Conservation (phyloP, 805 yeast species). For the Candida cerambycidarum region DNA sequence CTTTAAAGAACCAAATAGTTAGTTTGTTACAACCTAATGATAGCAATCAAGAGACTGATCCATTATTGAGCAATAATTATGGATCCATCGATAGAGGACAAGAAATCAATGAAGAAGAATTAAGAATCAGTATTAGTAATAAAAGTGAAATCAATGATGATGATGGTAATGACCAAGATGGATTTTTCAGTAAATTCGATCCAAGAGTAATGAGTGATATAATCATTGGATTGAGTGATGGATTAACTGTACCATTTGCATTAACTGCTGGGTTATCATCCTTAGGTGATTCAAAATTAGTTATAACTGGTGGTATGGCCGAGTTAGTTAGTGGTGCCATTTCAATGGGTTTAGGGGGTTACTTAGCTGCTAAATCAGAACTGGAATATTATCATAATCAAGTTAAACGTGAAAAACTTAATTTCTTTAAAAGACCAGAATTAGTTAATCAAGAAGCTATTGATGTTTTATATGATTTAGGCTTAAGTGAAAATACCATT, state of each 20-base stretch:
- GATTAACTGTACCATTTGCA: slow-evolving; percentile 98
- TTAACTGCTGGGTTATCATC: slow-evolving; percentile 94
- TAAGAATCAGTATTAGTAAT: slow-evolving; percentile 21
- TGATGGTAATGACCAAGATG: slow-evolving; percentile 21
- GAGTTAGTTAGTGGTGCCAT: slow-evolving; percentile 96
- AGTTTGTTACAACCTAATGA: slow-evolving; percentile 23
- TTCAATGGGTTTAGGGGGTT: slow-evolving; percentile 98
- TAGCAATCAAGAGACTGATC: slow-evolving; percentile 32
- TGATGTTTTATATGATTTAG: slow-evolving; percentile 75
- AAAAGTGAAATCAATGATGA: slow-evolving; percentile 23
- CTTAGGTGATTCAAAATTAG: slow-evolving; percentile 84
- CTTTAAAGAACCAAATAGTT: slow-evolving; percentile 36
- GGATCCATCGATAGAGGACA: slow-evolving; percentile 42
- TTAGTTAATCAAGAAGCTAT: slow-evolving; percentile 73
- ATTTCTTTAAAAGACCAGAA: slow-evolving; percentile 64
- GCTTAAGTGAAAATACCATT: slow-evolving; percentile 70
- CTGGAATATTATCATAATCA: slow-evolving; percentile 70
- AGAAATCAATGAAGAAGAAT: slow-evolving; percentile 35
- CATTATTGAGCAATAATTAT: slow-evolving; percentile 31
- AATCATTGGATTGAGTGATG: slow-evolving; percentile 92
- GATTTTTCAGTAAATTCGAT: slow-evolving; percentile 58
- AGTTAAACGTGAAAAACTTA: slow-evolving; percentile 67
- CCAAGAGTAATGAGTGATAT: slow-evolving; percentile 94
- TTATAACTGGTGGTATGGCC: slow-evolving; percentile 97
- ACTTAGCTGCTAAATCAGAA: slow-evolving; percentile 90